These are phyloP conservation scores for Starmerella floris DNA, from an alignment of 805 yeast genomes.

Conservation along the genomic window DNA sequence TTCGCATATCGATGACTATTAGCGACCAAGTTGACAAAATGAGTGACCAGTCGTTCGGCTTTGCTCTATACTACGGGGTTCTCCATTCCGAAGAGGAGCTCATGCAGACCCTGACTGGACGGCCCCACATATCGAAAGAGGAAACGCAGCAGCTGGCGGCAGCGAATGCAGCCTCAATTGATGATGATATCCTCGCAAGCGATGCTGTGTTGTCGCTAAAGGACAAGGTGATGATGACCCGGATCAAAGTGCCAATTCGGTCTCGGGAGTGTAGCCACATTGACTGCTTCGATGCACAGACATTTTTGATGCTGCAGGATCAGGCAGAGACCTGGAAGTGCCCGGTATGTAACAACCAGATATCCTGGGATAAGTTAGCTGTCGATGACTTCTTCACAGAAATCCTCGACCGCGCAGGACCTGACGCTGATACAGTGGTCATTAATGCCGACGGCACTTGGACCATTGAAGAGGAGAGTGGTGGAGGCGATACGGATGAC, in stretches of 20 bases:
- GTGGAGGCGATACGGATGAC: constrained; percentile 10
- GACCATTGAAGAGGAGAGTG: constrained; percentile 28
- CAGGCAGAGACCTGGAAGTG: constrained; percentile 81
- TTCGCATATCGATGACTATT: constrained; percentile 27
- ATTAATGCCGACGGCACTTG: constrained; percentile 64
- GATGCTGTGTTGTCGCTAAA: constrained; percentile 52
- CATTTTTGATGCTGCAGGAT: constrained; percentile 59
- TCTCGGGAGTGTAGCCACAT: constrained; percentile 63
- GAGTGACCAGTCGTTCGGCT: constrained; percentile 30
- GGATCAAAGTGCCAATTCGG: constrained; percentile 60
- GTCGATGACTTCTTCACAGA: constrained; percentile 62
- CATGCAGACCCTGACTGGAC: constrained; percentile 30
- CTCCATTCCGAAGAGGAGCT: constrained; percentile 33
- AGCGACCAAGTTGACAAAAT: constrained; percentile 37
- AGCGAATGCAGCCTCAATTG: constrained; percentile 33
- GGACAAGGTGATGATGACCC: constrained; percentile 65
- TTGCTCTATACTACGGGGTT: constrained; percentile 50
- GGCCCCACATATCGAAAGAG: constrained; percentile 41
- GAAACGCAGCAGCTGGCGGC: constrained; percentile 40
- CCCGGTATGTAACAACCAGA: constrained; percentile 55
- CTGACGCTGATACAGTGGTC: constrained; percentile 50
- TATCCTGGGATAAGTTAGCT: constrained; percentile 46
- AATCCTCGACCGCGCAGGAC: constrained; percentile 41
- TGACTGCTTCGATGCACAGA: constrained; percentile 75
- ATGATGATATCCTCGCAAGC: constrained; percentile 59